phyloP scores from a whole-genome alignment of 2,329 filamentous ascomycete species.

The Magnaporthiopsis poae region DNA sequence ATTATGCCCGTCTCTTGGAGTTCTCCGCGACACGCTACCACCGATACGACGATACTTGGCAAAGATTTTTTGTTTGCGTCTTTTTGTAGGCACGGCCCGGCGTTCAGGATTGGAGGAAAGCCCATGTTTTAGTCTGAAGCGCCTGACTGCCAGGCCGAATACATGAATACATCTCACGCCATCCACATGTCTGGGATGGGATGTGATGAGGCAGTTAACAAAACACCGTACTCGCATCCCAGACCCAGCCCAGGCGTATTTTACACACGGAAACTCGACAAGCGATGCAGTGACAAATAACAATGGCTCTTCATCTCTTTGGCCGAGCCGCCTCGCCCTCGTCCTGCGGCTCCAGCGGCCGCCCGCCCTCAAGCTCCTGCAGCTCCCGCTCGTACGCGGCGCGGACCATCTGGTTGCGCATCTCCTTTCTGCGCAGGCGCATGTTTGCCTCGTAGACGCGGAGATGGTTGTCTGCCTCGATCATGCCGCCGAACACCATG shows the following conservation, averaged over 20 bases:
- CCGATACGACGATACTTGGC: neutral
- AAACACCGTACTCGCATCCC: neutral
- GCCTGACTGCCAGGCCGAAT: neutral
- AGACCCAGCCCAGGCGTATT: neutral
- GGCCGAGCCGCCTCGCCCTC: neutral
- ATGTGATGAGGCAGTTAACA: neutral
- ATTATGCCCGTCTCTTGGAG: neutral
- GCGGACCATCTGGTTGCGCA: conserved; percentile 59
- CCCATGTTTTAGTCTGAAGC: neutral
- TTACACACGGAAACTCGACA: too few species aligned
- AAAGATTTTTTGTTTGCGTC: too few species aligned
- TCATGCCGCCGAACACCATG: conserved; percentile 69
- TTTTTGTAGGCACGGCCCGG: neutral
- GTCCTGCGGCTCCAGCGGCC: neutral
- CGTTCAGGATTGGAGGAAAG: neutral
- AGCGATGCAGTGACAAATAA: too few species aligned
- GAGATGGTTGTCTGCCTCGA: conserved; percentile 63
- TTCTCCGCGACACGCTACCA: neutral
- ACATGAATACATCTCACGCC: neutral
- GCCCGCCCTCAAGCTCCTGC: conserved; percentile 31
- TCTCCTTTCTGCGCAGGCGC: conserved; percentile 53
- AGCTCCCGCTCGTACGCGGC: conserved; percentile 54
- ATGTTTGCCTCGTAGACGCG: conserved; percentile 57
- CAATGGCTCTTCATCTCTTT: neutral
- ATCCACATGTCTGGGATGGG: too few species aligned